These are phyloP conservation scores for Akebia trifoliata DNA, from an alignment of 164 flowering plant genomes.

Conservation along the genomic window DNA sequence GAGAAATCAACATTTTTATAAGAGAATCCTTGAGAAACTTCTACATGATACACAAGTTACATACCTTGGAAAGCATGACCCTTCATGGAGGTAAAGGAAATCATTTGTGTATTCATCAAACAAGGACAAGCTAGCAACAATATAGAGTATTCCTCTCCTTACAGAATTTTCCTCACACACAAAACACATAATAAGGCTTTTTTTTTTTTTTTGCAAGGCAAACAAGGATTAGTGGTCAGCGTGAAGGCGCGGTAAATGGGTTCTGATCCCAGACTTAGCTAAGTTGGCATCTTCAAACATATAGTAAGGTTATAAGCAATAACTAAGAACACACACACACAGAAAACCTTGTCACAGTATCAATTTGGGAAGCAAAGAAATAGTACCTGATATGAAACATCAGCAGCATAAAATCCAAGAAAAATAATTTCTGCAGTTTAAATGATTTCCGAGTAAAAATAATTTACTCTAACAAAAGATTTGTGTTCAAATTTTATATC, in stretches of 20 bases:
- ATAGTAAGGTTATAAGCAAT: background rate
- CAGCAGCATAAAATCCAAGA: slow-evolving; percentile 32
- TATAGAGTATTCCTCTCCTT: slow-evolving; percentile 29
- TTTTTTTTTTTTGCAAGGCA: too few species aligned
- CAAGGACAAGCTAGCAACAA: slow-evolving; percentile 24
- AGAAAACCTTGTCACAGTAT: background rate
- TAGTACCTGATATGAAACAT: slow-evolving; percentile 32
- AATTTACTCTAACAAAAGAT: too few species aligned
- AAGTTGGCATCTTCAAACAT: too few species aligned
- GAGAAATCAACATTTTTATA: background rate
- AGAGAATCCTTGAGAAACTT: background rate
- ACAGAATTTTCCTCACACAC: slow-evolving; percentile 29
- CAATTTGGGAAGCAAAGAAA: background rate
- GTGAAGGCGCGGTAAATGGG: too few species aligned
- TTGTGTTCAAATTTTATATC: too few species aligned
- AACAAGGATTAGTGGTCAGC: too few species aligned
- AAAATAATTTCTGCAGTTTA: slow-evolving; percentile 17
- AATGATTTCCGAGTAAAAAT: too few species aligned
- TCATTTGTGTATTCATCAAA: slow-evolving; percentile 45
- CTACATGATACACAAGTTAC: background rate
- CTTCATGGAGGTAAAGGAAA: slow-evolving; percentile 31
- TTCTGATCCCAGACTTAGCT: too few species aligned
- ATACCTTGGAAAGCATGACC: slow-evolving; percentile 46
- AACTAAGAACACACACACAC: background rate
- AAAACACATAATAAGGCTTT: background rate